Percentiles rank a stretch among this genome's conserved stretches.
Evolutionary conservation across 2,329 filamentous ascomycete species (phyloP).

Genomic region (Trichoderma citrinoviride): DNA sequence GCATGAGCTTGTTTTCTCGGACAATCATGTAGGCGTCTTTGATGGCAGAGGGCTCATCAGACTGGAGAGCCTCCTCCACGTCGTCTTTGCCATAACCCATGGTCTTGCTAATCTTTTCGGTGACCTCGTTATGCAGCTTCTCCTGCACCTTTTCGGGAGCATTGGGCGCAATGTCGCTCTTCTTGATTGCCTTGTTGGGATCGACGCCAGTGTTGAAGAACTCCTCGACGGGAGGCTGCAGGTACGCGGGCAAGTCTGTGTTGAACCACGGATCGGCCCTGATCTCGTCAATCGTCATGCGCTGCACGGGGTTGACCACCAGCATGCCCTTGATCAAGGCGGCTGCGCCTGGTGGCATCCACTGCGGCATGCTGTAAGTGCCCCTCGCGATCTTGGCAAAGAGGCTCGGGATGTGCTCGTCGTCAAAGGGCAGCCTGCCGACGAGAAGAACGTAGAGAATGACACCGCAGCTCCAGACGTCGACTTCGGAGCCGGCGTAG

Average conservation of each 20-base stretch:
- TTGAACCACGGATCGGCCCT: slow-evolving; percentile 92
- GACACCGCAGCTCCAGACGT: slow-evolving; percentile 96
- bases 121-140: slow-evolving; percentile 86
- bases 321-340: slow-evolving; percentile 88
- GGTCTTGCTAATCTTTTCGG: slow-evolving; percentile 92
- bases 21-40: slow-evolving; percentile 99
- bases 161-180: slow-evolving; percentile 74
- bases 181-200: slow-evolving; percentile 84
- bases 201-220: slow-evolving; percentile 94
- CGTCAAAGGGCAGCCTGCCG: slow-evolving; percentile 88
- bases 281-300: slow-evolving; percentile 92
- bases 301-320: slow-evolving; percentile 89
- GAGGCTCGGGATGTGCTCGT: slow-evolving; percentile 94
- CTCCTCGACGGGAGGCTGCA: slow-evolving; percentile 83
- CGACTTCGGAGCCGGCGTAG: slow-evolving; percentile 95
- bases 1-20: slow-evolving; percentile 96
- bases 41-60: slow-evolving; percentile 92
- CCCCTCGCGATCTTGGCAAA: slow-evolving; percentile 98
- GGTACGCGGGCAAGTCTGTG: slow-evolving; percentile 79
- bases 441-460: slow-evolving; percentile 83
- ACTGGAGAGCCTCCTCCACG: slow-evolving; percentile 88
- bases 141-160: slow-evolving; percentile 78
- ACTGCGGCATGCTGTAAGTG: slow-evolving; percentile 86
- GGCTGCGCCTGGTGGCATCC: slow-evolving; percentile 81
- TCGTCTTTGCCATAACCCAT: slow-evolving; percentile 97